Conservation (phyloP, 805 yeast genomes). For the Torulaspora quercuum region DNA sequence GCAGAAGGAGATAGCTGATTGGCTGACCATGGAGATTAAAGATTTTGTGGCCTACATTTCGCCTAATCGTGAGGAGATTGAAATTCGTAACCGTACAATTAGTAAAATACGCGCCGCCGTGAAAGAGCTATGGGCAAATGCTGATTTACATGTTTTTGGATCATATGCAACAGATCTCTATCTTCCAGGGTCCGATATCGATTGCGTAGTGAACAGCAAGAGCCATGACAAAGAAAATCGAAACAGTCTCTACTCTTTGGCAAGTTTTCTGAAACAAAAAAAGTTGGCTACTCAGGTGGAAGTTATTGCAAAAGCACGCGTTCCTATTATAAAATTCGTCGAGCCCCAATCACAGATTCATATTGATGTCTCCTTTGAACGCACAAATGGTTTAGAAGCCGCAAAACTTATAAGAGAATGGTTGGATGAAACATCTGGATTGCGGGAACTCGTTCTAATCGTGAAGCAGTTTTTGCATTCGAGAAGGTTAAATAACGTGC, state of each 20-base stretch:
- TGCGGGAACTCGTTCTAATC: slow-evolving; percentile 76
- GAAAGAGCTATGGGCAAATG: slow-evolving; percentile 65
- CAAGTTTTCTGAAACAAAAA: slow-evolving; percentile 60
- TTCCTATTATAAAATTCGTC: slow-evolving; percentile 88
- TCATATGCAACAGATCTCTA: slow-evolving; percentile 91
- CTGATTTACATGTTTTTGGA: slow-evolving; percentile 84
- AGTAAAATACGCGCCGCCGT: slow-evolving; percentile 52
- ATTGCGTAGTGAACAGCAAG: slow-evolving; percentile 76
- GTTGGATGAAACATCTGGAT: slow-evolving; percentile 68
- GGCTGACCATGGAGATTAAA: slow-evolving; percentile 81
- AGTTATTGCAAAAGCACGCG: slow-evolving; percentile 86
- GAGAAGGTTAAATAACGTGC: slow-evolving; percentile 79
- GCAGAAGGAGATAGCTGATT: slow-evolving; percentile 74
- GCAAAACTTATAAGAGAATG: slow-evolving; percentile 74
- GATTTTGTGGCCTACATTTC: slow-evolving; percentile 84
- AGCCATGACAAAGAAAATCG: slow-evolving; percentile 57
- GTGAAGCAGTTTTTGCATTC: slow-evolving; percentile 81
- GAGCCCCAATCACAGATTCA: slow-evolving; percentile 69
- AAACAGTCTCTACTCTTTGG: slow-evolving; percentile 63
- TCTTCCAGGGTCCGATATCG: slow-evolving; percentile 95
- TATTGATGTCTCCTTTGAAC: slow-evolving; percentile 87
- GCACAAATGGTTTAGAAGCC: slow-evolving; percentile 76
- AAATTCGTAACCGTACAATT: slow-evolving; percentile 64
- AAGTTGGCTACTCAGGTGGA: slow-evolving; percentile 69
- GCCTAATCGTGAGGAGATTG: slow-evolving; percentile 73